Conservation (phyloP, 495 filamentous ascomycete genomes). For the Penicillium herquei region DNA sequence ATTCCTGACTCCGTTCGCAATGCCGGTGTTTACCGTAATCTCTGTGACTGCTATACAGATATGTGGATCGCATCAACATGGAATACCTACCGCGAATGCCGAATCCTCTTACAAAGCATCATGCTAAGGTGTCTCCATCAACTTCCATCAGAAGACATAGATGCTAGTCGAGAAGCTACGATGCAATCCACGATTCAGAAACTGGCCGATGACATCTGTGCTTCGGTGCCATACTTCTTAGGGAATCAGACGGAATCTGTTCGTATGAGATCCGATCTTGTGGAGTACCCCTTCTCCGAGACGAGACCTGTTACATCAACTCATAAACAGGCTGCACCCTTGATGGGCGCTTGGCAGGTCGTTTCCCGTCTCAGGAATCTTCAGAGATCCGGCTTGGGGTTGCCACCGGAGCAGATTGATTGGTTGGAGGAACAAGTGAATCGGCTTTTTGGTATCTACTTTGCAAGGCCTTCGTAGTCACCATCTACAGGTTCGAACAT, state of each 20-base stretch:
- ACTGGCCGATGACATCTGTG: conserved; percentile 41
- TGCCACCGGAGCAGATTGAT: conserved; percentile 24
- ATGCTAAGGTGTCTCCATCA: conserved; percentile 38
- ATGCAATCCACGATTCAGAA: conserved; percentile 21
- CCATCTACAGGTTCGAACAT: neutral
- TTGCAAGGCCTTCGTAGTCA: neutral
- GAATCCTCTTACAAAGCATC: conserved; percentile 53
- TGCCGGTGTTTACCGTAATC: conserved; percentile 45
- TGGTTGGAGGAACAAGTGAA: conserved; percentile 36
- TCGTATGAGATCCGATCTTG: conserved; percentile 25
- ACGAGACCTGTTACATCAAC: conserved; percentile 24
- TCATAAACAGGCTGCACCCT: conserved; percentile 30
- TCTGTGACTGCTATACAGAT: conserved; percentile 59
- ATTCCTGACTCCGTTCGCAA: conserved; percentile 35
- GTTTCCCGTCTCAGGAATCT: conserved; percentile 25
- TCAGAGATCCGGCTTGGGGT: conserved; percentile 13
- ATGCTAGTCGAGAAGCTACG: conserved; percentile 2
- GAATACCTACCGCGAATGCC: conserved; percentile 62
- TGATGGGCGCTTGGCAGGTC: conserved; percentile 41
- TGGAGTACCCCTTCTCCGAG: conserved; percentile 38
- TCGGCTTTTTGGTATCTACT: conserved; percentile 34
- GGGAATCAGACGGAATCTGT: conserved; percentile 36
- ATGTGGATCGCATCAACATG: conserved; percentile 60
- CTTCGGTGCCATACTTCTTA: conserved; percentile 40
- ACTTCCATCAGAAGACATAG: conserved; percentile 8